These are phyloP conservation scores for Cardiosporidium cionae DNA, from an alignment of 169 alveolate species.

Conservation along the genomic window DNA sequence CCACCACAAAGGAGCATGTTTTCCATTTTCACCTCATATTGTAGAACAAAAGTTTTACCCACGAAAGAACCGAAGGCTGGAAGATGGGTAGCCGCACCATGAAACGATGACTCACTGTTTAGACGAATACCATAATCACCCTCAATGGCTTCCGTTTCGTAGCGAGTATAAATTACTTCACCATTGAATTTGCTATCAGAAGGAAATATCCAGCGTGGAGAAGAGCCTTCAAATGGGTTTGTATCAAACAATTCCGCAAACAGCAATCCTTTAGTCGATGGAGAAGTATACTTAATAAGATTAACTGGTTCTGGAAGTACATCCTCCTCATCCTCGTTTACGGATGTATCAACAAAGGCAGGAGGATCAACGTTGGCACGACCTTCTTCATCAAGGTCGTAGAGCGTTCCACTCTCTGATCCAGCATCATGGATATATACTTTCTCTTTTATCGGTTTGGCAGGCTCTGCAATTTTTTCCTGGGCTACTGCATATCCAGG, in stretches of 20 bases:
- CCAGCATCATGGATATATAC: too few species aligned
- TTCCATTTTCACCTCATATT: conserved; percentile 4
- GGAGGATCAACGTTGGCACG: too few species aligned
- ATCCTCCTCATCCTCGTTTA: not conserved
- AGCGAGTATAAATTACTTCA: not conserved
- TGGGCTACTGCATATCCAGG: too few species aligned
- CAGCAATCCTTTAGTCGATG: not conserved
- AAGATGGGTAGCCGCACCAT: not conserved
- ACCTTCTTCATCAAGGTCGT: too few species aligned
- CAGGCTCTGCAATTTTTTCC: too few species aligned
- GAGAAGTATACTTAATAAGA: not conserved
- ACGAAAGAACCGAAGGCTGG: not conserved
- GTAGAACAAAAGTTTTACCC: not conserved
- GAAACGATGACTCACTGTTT: not conserved
- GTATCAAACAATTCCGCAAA: conserved; percentile 4
- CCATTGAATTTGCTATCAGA: not conserved
- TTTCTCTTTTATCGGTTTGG: too few species aligned
- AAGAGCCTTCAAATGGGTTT: not conserved
- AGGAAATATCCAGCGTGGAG: not conserved
- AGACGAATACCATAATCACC: not conserved
- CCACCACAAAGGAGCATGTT: conserved; percentile 1
- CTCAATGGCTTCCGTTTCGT: not conserved
- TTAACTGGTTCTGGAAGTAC: not conserved
- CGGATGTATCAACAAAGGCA: too few species aligned
- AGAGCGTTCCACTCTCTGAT: too few species aligned